These are phyloP conservation scores for Diaporthe amygdali DNA, from an alignment of 2,329 filamentous ascomycete species.

Conservation along the genomic window DNA sequence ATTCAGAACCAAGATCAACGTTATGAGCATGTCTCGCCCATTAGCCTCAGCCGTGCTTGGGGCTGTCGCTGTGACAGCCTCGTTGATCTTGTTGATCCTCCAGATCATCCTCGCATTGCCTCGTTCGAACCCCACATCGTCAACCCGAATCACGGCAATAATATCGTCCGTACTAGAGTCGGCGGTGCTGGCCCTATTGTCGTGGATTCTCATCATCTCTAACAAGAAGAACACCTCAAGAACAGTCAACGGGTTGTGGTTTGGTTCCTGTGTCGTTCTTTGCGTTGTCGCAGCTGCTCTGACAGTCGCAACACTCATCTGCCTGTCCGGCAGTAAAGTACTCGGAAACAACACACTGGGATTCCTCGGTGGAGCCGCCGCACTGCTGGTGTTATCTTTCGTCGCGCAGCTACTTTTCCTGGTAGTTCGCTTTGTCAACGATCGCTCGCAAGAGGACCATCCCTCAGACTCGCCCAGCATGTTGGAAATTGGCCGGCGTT, in stretches of 20 bases:
- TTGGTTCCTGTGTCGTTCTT: conserved; percentile 43
- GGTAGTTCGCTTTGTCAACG: conserved; percentile 47
- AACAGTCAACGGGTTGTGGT: conserved; percentile 39
- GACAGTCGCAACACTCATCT: conserved; percentile 50
- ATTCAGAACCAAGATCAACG: conserved; percentile 14
- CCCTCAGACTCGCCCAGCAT: conserved; percentile 36
- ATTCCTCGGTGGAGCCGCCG: conserved; percentile 50
- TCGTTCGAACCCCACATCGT: conserved; percentile 33
- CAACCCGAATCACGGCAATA: conserved; percentile 42
- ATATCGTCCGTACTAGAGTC: conserved; percentile 44
- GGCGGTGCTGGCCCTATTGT: conserved; percentile 41
- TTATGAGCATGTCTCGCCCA: conserved; percentile 16
- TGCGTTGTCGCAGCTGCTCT: conserved; percentile 51
- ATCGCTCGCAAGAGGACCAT: conserved; percentile 37
- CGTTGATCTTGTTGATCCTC: conserved; percentile 44
- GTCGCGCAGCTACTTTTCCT: conserved; percentile 55
- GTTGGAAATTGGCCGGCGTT: conserved; percentile 38
- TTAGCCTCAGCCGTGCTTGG: conserved; percentile 43
- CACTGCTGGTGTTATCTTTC: conserved; percentile 51
- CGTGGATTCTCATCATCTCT: conserved; percentile 37
- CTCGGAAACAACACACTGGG: conserved; percentile 37
- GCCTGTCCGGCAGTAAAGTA: conserved; percentile 41
- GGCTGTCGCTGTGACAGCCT: conserved; percentile 42
- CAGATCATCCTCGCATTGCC: conserved; percentile 46
- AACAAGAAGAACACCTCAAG: conserved; percentile 26